Base-by-base conservation (phyloP, 176 grass and related monocot species). In the Aechmea fasciata region DNA sequence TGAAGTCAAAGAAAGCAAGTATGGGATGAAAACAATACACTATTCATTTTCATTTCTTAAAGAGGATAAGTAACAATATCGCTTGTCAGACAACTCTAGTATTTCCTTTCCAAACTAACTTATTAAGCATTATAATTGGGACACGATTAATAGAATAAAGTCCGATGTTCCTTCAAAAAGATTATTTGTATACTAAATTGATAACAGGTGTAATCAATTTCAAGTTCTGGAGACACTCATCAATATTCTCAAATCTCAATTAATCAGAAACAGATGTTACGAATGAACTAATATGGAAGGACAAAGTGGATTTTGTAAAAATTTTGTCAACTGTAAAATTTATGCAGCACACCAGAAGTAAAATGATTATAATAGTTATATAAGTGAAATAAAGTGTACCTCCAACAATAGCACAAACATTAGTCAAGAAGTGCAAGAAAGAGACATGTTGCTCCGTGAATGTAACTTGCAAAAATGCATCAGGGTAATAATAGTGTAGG, bases 341-440 rank as follows among this genome's bases (percentile, higher is more conserved):
- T 59, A 9, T 20, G 54, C 54, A 59, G 13, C 19, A 59, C 19
- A 59, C 15, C 54, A 59, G 9, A 0, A 55, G 54, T 59, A 59
- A 59, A 59, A 19, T 59, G 54, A 8, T 55, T 55, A 66, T 71
- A 68, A 88, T 24, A 64, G 49, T 47, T 8, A 57, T 2, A 48
- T 19, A 54, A 49, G 68, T 17, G 11, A 15, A 15, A 50, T 69
- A 83, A 74, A 67, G 52, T 74, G 18, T 99, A 99, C 94, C 94
- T 93, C 94, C 94, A 82, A 99, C 89, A 68, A 99, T 99, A 53
- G 94, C 94, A 4, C 94, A 99, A 64, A 99, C 89, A 90, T 99
- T 99, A 69, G 94, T 99, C 74, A 99, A 78, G 75, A 99, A 90
- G 73, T 93, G 94, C 47, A 99, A 88, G 70, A 99, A 99, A 22